Evolutionary conservation across 2,329 filamentous ascomycete species (phyloP), one percentile per base, ranked within the genome.

Genomic region (Aspergillus clavatus): DNA sequence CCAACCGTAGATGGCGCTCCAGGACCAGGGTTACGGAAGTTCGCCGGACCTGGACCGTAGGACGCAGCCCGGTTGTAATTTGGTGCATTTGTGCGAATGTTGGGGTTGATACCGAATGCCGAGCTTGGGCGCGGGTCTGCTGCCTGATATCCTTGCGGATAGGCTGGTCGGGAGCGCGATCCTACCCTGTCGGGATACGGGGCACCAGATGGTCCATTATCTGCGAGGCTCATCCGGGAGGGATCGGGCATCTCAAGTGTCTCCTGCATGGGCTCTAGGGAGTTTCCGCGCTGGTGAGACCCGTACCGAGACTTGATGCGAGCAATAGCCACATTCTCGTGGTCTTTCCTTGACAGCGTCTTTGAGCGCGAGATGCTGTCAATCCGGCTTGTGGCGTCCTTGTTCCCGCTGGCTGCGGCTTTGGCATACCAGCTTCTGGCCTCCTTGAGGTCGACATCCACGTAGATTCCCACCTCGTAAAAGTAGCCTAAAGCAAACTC

Each of bases 401-500:
- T 86, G 68, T 97, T 98, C 27, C 91, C 93, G 60, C 91, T 88
- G 24, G 87, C 84, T 23, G 89, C 86, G 6, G 93, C 91, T 60
- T 89, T 83, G 54, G 86, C 81, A 64, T 98, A 98, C 93, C 93
- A 98, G 52, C 77, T 82, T 51, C 86, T 78, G 1, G 93, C 91
- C 64, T 93, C 87, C 40, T 82, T 79, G 33, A 96, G 71, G 62
- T 91, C 87, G 53, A 88, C 86, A n/a, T 82, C 80, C 19, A 94
- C 86, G 61, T 89, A 84, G 63, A 98, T 95, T 55, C 93, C 93
- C 56, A 98, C 94, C 66, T 98, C 93, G 64, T 93, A 82, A 71
- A 97, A 98, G 69, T 98, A 98, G 8, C 91, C 91, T 75, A 98
- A 81, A 21, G 93, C 93, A 61, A 98, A 98, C 66, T 97, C 89